Conservation (phyloP, 2,329 filamentous ascomycete genomes). For the Clarireedia paspali region DNA sequence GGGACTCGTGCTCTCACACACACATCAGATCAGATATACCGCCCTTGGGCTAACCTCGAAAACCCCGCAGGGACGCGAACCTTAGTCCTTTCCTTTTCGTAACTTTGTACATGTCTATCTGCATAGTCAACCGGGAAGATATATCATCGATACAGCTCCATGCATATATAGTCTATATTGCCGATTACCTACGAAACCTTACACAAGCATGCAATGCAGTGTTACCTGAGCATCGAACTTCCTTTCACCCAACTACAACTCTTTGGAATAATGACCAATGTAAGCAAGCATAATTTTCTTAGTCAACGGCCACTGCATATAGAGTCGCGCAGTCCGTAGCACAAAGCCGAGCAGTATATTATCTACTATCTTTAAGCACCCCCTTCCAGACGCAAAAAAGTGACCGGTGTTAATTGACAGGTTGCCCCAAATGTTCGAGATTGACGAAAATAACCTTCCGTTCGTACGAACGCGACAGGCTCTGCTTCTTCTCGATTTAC, state of each 20-base stretch:
- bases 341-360: neutral
- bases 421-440: slow-evolving; percentile 41
- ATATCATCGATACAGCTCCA: neutral
- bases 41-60: no score
- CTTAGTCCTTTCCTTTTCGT: neutral
- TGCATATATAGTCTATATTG: slow-evolving; percentile 4
- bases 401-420: slow-evolving; percentile 9
- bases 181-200: slow-evolving; percentile 4
- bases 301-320: slow-evolving; percentile 6
- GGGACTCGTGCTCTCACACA: no score
- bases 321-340: slow-evolving; percentile 1
- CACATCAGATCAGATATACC: no score
- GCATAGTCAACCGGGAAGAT: neutral
- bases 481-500: slow-evolving; percentile 76
- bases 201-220: slow-evolving; percentile 9
- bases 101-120: slow-evolving; percentile 1
- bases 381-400: neutral
- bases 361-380: neutral
- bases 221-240: slow-evolving; percentile 8
- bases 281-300: neutral
- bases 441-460: slow-evolving; percentile 48
- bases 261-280: slow-evolving; percentile 6
- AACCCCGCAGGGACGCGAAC: no score
- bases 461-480: slow-evolving; percentile 56
- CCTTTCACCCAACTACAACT: neutral